phyloP scores from a whole-genome alignment of 2,329 filamentous ascomycete genomes.

The Ambrosiella xylebori region DNA sequence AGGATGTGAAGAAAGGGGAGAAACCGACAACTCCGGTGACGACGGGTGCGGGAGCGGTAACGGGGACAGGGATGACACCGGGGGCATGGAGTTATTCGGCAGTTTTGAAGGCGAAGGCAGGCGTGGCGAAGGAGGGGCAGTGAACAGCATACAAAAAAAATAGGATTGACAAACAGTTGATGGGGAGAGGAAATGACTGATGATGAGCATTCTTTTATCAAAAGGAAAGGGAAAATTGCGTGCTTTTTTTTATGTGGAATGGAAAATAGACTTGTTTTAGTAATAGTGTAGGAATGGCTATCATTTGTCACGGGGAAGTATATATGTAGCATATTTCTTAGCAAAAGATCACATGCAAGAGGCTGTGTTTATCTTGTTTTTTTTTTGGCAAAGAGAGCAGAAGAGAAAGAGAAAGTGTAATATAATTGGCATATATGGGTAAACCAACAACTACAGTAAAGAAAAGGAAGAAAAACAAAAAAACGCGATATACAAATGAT shows the following conservation, averaged over 20 bases:
- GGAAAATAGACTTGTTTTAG: too few species aligned
- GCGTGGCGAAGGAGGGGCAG: constrained; percentile 5
- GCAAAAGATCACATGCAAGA: too few species aligned
- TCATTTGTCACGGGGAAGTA: too few species aligned
- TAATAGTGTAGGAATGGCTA: too few species aligned
- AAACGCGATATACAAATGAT: too few species aligned
- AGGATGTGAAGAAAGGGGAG: background rate
- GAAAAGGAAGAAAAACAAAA: too few species aligned
- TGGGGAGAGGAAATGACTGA: background rate
- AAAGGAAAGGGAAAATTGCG: background rate
- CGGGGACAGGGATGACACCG: background rate
- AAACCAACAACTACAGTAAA: too few species aligned
- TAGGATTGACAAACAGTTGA: background rate
- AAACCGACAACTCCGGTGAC: background rate
- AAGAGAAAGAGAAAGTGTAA: too few species aligned
- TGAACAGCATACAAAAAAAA: background rate
- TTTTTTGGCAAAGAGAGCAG: too few species aligned
- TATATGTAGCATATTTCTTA: too few species aligned
- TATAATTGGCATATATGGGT: too few species aligned
- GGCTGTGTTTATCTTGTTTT: too few species aligned
- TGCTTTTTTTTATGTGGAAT: background rate
- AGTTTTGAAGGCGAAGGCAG: constrained; percentile 12
- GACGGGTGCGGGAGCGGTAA: background rate
- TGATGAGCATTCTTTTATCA: background rate
- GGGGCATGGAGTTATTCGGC: constrained; percentile 10